Evolutionary conservation across 2,329 filamentous ascomycete genomes (phyloP).

Genomic region (Elsinoe fawcettii): DNA sequence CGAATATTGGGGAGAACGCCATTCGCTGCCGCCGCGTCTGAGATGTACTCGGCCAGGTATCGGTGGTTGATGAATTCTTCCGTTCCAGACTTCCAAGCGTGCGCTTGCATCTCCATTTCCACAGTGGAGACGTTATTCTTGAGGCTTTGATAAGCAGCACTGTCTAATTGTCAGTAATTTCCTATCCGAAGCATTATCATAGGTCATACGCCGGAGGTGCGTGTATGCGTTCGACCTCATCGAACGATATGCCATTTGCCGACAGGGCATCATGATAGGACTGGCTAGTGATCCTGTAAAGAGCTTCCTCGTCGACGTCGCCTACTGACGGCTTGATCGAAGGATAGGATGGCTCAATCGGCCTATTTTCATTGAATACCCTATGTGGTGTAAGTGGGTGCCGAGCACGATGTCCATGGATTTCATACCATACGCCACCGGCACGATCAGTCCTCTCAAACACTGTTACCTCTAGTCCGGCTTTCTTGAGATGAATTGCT

Average conservation of each 20-base stretch:
- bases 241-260: not conserved
- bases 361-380: conserved; percentile 44
- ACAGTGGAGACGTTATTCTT: conserved; percentile 48
- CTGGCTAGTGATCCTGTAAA: conserved; percentile 16
- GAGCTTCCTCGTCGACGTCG: conserved; percentile 25
- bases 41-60: conserved; percentile 53
- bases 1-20: conserved; percentile 44
- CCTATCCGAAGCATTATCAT: not conserved
- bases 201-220: conserved; percentile 44
- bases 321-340: conserved; percentile 31
- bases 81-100: conserved; percentile 52
- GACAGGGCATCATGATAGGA: conserved; percentile 13
- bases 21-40: conserved; percentile 46
- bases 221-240: conserved; percentile 26
- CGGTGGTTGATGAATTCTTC: conserved; percentile 52
- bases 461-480: conserved; percentile 44
- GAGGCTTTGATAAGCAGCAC: conserved; percentile 46
- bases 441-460: conserved; percentile 46
- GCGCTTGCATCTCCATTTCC: conserved; percentile 43
- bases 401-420: not conserved
- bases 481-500: conserved; percentile 40
- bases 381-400: conserved; percentile 24
- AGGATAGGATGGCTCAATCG: conserved; percentile 43
- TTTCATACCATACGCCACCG: conserved; percentile 50
- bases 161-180: conserved; percentile 20